These are phyloP conservation scores for Echites panduratus DNA, from an alignment of 257 asterid species.

Conservation along the genomic window DNA sequence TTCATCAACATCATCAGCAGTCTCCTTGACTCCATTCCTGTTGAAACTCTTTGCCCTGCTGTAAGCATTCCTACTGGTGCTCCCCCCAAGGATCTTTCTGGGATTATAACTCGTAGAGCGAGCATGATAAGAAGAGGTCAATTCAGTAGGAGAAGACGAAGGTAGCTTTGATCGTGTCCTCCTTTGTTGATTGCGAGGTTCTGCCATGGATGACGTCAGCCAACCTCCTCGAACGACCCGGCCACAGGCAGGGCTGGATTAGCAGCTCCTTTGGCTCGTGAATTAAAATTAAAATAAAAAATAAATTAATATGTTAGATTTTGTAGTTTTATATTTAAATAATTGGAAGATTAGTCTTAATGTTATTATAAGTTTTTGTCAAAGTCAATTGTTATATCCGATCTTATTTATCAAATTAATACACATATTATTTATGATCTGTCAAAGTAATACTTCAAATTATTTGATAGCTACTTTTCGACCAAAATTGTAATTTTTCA, in stretches of 20 bases:
- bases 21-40: constrained; percentile 13
- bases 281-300: no score
- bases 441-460: no score
- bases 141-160: constrained; percentile 14
- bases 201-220: not conserved
- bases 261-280: no score
- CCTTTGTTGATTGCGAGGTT: not conserved
- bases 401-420: no score
- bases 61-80: constrained; percentile 9
- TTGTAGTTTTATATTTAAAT: no score
- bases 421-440: no score
- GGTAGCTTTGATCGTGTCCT: constrained; percentile 1
- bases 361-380: no score
- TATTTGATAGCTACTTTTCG: no score
- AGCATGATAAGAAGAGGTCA: constrained; percentile 10
- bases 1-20: constrained; percentile 22
- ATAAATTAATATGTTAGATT: no score
- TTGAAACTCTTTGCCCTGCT: constrained; percentile 14
- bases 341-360: no score
- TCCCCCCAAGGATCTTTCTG: constrained; percentile 10
- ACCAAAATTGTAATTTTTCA: no score
- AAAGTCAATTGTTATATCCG: no score
- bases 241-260: not conserved
- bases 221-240: not conserved
- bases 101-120: constrained; percentile 13